Conservation (phyloP, 345 rosid species). For the Syzygium jambos region DNA sequence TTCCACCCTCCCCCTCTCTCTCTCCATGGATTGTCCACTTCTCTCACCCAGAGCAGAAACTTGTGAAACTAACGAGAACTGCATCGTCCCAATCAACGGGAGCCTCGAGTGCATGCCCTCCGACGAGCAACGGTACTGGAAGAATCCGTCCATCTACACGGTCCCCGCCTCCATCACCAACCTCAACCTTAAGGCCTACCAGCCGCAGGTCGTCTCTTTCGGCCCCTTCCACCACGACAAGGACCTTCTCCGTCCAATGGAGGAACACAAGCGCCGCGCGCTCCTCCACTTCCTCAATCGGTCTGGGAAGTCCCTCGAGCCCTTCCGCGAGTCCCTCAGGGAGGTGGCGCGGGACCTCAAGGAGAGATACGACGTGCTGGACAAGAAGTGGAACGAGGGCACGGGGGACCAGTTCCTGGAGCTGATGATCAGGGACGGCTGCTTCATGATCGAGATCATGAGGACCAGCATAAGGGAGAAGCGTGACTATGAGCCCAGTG, state of each 20-base stretch:
- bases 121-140: background rate
- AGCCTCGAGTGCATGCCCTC: background rate
- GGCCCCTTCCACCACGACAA: conserved; percentile 22
- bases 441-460: conserved; percentile 43
- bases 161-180: background rate
- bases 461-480: background rate
- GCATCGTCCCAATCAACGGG: background rate
- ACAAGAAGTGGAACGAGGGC: background rate
- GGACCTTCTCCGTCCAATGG: conserved; percentile 3
- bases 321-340: background rate
- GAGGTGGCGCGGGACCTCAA: background rate
- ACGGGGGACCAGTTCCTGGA: conserved; percentile 4
- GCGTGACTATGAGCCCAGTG: conserved; percentile 23
- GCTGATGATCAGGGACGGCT: conserved; percentile 45
- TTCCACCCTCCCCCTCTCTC: background rate
- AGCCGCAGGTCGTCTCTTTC: conserved; percentile 31
- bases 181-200: conserved; percentile 22
- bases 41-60: background rate
- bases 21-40: too few species aligned
- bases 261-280: conserved; percentile 6
- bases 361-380: background rate
- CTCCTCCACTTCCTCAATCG: background rate
- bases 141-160: conserved; percentile 31
- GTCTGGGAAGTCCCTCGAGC: background rate
- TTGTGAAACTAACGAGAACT: background rate